Percentiles rank a stretch among this genome's conserved stretches.
phyloP scores from a whole-genome alignment of 768 basidiomycete genomes.

The Rhodotorula diobovata region DNA sequence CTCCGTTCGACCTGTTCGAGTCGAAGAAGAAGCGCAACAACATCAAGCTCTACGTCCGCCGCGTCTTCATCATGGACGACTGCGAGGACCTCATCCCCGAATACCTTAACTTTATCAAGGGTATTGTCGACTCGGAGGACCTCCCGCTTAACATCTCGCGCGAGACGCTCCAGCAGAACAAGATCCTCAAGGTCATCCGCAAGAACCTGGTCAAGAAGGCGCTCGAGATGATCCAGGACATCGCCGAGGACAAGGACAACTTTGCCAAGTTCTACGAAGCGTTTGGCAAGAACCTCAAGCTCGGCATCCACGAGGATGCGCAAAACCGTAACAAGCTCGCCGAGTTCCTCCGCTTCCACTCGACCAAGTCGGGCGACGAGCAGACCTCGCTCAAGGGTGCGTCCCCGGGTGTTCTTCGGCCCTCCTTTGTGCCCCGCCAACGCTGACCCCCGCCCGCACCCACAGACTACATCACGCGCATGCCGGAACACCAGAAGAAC shows the following conservation, averaged over 20 bases:
- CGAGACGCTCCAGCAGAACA: conserved; percentile 99
- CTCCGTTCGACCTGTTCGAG: conserved; percentile 99
- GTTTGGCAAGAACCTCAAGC: conserved; percentile 95
- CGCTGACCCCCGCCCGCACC: conserved; percentile 13
- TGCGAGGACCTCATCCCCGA: conserved; percentile 99
- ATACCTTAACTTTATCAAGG: conserved; percentile 98
- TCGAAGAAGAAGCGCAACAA: conserved; percentile 99
- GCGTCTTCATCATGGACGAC: conserved; percentile 99
- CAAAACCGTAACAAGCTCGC: conserved; percentile 99
- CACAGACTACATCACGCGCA: conserved; percentile 95
- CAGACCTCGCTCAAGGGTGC: conserved; percentile 85
- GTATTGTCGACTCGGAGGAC: conserved; percentile 99
- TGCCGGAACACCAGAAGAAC: conserved; percentile 97
- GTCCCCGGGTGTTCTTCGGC: conserved; percentile 24
- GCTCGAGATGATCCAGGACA: conserved; percentile 88
- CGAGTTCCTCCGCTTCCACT: conserved; percentile 97
- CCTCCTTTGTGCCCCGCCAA: not conserved
- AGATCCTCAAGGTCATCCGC: conserved; percentile 99
- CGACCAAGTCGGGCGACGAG: conserved; percentile 89
- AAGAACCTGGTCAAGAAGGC: conserved; percentile 99
- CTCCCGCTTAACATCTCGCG: conserved; percentile 99
- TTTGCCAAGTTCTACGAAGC: conserved; percentile 78
- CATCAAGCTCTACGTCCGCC: conserved; percentile 99
- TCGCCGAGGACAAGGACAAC: conserved; percentile 98
- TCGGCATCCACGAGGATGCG: conserved; percentile 98